Evolutionary conservation across 371 early-diverging fungal genomes (phyloP).

Genomic region (Basidiobolus meristosporus): DNA sequence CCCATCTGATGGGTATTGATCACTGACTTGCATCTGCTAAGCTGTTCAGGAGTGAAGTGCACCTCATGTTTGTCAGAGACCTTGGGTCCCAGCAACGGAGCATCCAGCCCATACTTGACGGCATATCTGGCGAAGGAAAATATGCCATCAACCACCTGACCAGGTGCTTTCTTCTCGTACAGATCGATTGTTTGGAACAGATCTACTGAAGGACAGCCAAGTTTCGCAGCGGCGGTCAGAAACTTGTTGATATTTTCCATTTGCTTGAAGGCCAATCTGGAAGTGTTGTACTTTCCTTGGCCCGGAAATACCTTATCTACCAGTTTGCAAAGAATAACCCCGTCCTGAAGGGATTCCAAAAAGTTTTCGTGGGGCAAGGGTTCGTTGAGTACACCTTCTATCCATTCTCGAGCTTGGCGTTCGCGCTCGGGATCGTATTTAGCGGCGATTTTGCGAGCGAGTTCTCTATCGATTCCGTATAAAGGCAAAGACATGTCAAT

Average conservation of each 20-base stretch:
- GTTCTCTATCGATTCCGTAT: slow-evolving; percentile 14
- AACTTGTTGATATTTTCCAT: slow-evolving; percentile 81
- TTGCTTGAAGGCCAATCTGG: slow-evolving; percentile 7
- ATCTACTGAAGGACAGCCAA: slow-evolving; percentile 65
- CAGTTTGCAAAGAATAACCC: slow-evolving; percentile 65
- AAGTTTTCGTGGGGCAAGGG: slow-evolving; percentile 23
- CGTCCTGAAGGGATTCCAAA: slow-evolving; percentile 55
- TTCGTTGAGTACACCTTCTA: slow-evolving; percentile 34
- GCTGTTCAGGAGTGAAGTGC: slow-evolving; percentile 37
- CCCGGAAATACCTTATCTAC: slow-evolving; percentile 24
- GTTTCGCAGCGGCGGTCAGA: slow-evolving; percentile 37
- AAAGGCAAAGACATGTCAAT: too few species aligned
- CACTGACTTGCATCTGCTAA: slow-evolving; percentile 32
- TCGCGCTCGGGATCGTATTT: slow-evolving; percentile 36
- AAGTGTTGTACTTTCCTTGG: not conserved
- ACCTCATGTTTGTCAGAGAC: slow-evolving; percentile 49
- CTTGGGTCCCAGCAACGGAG: slow-evolving; percentile 51
- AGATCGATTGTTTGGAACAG: slow-evolving; percentile 83
- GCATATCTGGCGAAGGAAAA: slow-evolving; percentile 70
- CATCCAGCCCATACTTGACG: slow-evolving; percentile 32
- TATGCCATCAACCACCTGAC: slow-evolving; percentile 55
- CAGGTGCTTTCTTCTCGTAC: slow-evolving; percentile 69
- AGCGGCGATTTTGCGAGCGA: slow-evolving; percentile 26
- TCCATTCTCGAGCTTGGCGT: slow-evolving; percentile 32
- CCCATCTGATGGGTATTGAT: slow-evolving; percentile 33